phyloP scores from a whole-genome alignment of 257 asterid genomes.

The Solanum bukasovii region DNA sequence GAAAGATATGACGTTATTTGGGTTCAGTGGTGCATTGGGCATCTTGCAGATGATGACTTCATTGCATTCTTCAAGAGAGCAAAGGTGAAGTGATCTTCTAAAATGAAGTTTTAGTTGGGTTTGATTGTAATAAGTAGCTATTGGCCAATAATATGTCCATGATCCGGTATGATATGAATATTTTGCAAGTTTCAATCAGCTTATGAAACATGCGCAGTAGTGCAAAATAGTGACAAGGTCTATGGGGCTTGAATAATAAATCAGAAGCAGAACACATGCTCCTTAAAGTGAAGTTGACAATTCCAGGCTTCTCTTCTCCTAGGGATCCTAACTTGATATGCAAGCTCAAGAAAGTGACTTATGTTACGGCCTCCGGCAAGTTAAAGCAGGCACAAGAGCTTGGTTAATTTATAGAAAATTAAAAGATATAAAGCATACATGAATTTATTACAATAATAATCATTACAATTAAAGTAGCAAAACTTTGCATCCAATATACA shows the following conservation, averaged over 20 bases:
- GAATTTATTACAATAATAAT: background rate
- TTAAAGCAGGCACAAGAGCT: background rate
- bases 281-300: background rate
- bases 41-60: slow-evolving; percentile 90
- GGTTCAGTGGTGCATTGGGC: slow-evolving; percentile 99
- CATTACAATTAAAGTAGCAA: background rate
- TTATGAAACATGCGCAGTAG: background rate
- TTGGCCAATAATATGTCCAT: background rate
- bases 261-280: background rate
- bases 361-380: background rate
- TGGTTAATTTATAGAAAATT: background rate
- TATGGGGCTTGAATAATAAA: background rate
- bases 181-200: background rate
- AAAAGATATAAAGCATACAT: background rate
- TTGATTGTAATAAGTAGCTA: background rate
- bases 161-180: background rate
- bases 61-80: slow-evolving; percentile 79
- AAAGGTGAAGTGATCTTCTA: slow-evolving; percentile 33
- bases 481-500: background rate
- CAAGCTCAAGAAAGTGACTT: background rate
- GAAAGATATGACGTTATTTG: slow-evolving; percentile 82
- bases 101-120: background rate
- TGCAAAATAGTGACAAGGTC: background rate
- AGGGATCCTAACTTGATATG: background rate
- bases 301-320: background rate